Evolutionary conservation across 768 basidiomycete species (phyloP).

Genomic region (Agaricus sinodeliciosus): DNA sequence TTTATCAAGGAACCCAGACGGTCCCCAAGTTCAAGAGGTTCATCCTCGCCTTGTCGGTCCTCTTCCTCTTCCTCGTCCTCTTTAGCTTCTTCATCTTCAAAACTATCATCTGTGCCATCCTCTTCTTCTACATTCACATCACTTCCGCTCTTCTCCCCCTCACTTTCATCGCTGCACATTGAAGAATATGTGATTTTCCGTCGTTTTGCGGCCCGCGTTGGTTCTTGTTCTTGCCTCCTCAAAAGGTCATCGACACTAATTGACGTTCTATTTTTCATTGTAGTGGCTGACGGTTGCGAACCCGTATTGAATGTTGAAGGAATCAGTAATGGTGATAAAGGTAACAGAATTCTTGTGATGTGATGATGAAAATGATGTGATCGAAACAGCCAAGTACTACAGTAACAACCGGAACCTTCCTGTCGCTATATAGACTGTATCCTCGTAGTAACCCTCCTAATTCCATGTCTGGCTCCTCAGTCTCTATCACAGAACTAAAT

Average conservation of each 20-base stretch:
- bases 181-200: conserved; percentile 16
- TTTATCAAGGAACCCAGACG: conserved; percentile 14
- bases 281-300: background rate
- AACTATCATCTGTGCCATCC: background rate
- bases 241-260: conserved; percentile 42
- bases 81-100: conserved; percentile 4
- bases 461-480: conserved; percentile 13
- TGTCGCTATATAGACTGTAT: no score
- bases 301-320: background rate
- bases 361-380: background rate
- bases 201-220: conserved; percentile 27
- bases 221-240: conserved; percentile 32
- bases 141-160: conserved; percentile 12
- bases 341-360: no score
- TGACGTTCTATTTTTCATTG: conserved; percentile 15
- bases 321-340: no score
- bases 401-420: no score
- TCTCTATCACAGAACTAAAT: conserved; percentile 27
- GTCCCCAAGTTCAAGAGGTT: conserved; percentile 13
- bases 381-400: background rate
- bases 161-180: background rate
- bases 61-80: conserved; percentile 8
- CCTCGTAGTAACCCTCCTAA: no score
- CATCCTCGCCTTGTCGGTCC: background rate
- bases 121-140: conserved; percentile 15